Evolutionary conservation across 768 basidiomycete genomes (phyloP), one percentile per base, ranked within the genome.

Genomic region (Pulveroboletus sp.): DNA sequence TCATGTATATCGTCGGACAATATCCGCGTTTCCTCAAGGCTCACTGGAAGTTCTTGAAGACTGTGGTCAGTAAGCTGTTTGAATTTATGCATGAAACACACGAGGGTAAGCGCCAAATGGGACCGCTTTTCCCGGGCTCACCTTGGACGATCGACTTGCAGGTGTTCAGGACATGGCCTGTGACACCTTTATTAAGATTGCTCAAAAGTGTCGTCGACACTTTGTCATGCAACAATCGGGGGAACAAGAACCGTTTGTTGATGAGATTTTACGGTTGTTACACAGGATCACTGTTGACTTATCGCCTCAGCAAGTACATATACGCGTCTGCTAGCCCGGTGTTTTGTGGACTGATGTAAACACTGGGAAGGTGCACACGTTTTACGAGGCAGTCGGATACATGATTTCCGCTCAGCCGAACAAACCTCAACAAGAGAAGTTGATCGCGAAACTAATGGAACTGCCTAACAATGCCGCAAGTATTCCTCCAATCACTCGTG

Each of bases 31-130:
- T 98, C 83, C 82, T 99, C 63, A 98, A 97, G 69, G 96, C 96
- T 15, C 96, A 99, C 68, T 99, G 96, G 96, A 99, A 98, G 73
- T 99, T 99, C 81, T 74, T 99, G 65, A 99, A 99, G 77, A 98
- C 96, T 2, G 96, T 99, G 47, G 95, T 99, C 55, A 99, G 98
- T 74, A 99, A 99, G 70, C 76, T 98, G 7, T 99, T 98, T 70
- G 96, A 99, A 67, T 99, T 99, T 69, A 98, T 98, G 93, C 96
- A 99, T 69, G 95, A 99, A 73, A 96, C 93, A 0, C 95, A 99
- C 63, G 96, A 99, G 75, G 93, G 91, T 86, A 41, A 31, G 39
- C 3, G 7, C 11, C 3, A 26, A 30, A 30, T 7, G 27, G 9
- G 33, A 28, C 7, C 11, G 7, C 21, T 42, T n/a, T 53, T 27